These are phyloP conservation scores for Penicillium sp. DNA, from an alignment of 2,329 filamentous ascomycete genomes.

Conservation along the genomic window DNA sequence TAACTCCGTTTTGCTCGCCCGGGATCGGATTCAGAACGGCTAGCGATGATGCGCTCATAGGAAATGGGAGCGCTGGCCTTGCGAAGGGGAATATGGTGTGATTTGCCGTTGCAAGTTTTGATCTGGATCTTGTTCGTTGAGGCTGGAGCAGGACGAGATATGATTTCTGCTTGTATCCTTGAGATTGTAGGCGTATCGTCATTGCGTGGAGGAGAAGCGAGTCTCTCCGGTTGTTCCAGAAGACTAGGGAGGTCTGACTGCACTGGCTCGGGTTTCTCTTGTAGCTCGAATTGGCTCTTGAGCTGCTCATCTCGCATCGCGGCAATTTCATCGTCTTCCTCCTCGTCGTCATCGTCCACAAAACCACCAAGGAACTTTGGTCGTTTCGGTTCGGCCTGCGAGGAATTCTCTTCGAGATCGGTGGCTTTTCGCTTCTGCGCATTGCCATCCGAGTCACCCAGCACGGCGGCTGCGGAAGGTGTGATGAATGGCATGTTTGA, in stretches of 20 bases:
- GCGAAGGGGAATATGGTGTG: slow-evolving; percentile 47
- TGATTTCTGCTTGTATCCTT: slow-evolving; percentile 8
- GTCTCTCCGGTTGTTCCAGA: slow-evolving; percentile 8
- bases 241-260: slow-evolving; percentile 21
- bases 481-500: slow-evolving; percentile 46
- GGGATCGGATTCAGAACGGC: slow-evolving; percentile 52
- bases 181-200: slow-evolving; percentile 6
- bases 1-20: slow-evolving; percentile 66
- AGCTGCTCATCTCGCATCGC: slow-evolving; percentile 34
- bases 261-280: slow-evolving; percentile 25
- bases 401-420: slow-evolving; percentile 27
- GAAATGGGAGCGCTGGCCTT: slow-evolving; percentile 39
- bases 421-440: slow-evolving; percentile 46
- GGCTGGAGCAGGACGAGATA: slow-evolving; percentile 17
- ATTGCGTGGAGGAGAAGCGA: background rate
- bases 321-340: slow-evolving; percentile 33
- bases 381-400: slow-evolving; percentile 40
- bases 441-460: slow-evolving; percentile 37
- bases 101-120: slow-evolving; percentile 53
- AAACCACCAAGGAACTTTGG: slow-evolving; percentile 46
- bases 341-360: slow-evolving; percentile 45
- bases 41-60: slow-evolving; percentile 58
- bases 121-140: slow-evolving; percentile 34
- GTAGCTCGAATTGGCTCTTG: slow-evolving; percentile 34
- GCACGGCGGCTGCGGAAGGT: slow-evolving; percentile 40